Base-by-base conservation (phyloP, 768 basidiomycete genomes). In the Candolleomyces eurysporus region DNA sequence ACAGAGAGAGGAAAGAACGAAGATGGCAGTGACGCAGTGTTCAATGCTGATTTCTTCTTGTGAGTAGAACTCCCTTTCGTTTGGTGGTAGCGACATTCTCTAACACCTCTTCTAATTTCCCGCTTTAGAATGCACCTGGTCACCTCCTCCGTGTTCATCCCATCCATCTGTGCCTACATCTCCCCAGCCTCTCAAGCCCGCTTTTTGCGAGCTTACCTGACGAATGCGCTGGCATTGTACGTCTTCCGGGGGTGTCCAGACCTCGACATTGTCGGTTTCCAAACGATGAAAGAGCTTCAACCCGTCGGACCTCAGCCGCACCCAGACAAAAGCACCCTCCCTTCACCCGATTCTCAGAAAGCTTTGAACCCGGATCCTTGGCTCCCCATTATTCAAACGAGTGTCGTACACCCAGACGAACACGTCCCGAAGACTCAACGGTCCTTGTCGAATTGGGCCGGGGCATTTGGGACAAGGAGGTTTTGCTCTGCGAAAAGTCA, bases 131-230 rank as follows among this genome's bases (percentile, higher is more conserved):
- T 87, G 74, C 90, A 85, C 64, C 72, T 87, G 1, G 80, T 90
- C 43, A 92, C 89, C 0, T 88, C 88, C 4, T 77, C 83, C 4
- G 66, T 88, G 21, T 88, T 90, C 76, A 67, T 89, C 30, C 77
- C 84, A 0, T 81, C 87, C 1, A 60, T 85, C 48, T 65, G 80
- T 39, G 76, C 76, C 0, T 65, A 65, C 39, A 70, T 84, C 54
- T 69, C 76, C 5, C 77, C 77, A 0, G 46, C 69, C 0, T 84
- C 83, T 0, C 80, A 84, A 60, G 75, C 74, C 4, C 70, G 82
- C 16, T 75, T 91, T 14, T 78, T 92, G n/a, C 82, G 81, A 8
- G 74, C 79, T 2, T 88, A 88, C 72, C 81, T 91, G 64, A 72
- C 79, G 7, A 72, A 76, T 21, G 73, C 73, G 17, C 77, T 90